A percentile compares a stretch with the other conserved stretches of the same genome.
phyloP scores from a whole-genome alignment of 768 basidiomycete genomes.

The Atractiella rhizophila region DNA sequence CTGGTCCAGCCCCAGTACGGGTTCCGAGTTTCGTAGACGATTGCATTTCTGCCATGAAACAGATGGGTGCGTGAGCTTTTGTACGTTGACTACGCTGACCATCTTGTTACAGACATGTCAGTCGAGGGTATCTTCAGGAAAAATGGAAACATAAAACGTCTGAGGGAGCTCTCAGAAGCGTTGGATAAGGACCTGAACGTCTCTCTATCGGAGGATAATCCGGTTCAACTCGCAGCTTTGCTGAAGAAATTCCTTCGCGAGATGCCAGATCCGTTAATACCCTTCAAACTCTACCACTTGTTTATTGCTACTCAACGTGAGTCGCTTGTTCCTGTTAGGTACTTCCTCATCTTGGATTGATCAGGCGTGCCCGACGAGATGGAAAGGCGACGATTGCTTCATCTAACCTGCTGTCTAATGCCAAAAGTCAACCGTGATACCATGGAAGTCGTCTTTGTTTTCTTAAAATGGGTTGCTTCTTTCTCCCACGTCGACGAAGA shows the following conservation, averaged over 20 bases:
- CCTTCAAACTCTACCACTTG: slow-evolving; percentile 70
- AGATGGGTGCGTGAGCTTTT: slow-evolving; percentile 64
- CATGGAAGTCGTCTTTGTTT: slow-evolving; percentile 89
- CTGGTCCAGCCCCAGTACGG: slow-evolving; percentile 53
- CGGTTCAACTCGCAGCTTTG: slow-evolving; percentile 84
- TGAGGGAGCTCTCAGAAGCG: slow-evolving; percentile 70
- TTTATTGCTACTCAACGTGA: slow-evolving; percentile 67
- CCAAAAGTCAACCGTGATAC: slow-evolving; percentile 90
- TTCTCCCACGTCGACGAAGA: slow-evolving; percentile 95
- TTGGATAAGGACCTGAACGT: slow-evolving; percentile 87
- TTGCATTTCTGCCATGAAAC: slow-evolving; percentile 89
- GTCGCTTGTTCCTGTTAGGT: slow-evolving; percentile 21
- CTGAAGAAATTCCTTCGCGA: slow-evolving; percentile 94
- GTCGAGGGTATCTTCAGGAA: slow-evolving; percentile 96
- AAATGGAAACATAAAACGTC: slow-evolving; percentile 83
- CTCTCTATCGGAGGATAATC: slow-evolving; percentile 78
- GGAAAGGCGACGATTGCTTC: slow-evolving; percentile 59
- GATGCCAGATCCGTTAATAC: slow-evolving; percentile 83
- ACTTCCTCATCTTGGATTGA: not conserved
- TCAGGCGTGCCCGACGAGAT: slow-evolving; percentile 44
- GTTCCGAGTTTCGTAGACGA: slow-evolving; percentile 97
- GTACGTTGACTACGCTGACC: too few species aligned
- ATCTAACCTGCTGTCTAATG: slow-evolving; percentile 58
- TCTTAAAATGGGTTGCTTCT: slow-evolving; percentile 97
- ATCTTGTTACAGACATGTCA: slow-evolving; percentile 62